Percentiles rank a stretch among this genome's conserved stretches.
These are phyloP conservation scores for Tarenaya hassleriana DNA, from an alignment of 345 rosid genomes.

Conservation along the genomic window DNA sequence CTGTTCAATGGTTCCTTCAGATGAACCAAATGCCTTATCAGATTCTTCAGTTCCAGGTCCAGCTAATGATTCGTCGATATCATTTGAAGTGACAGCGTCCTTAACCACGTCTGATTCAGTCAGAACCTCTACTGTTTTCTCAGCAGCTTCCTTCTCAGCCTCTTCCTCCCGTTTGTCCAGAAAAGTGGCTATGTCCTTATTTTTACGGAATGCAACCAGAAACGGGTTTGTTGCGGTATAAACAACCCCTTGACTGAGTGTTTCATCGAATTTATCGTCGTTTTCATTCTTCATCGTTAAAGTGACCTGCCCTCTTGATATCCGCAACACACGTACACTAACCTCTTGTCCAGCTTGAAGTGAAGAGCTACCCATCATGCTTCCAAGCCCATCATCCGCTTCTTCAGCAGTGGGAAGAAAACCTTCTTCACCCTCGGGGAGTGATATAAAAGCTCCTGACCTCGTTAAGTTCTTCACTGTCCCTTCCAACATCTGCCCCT, in stretches of 20 bases:
- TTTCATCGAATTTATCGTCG: slow-evolving; percentile 36
- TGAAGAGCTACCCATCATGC: slow-evolving; percentile 58
- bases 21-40: slow-evolving; percentile 19
- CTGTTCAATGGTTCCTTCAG: slow-evolving; percentile 37
- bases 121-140: slow-evolving; percentile 22
- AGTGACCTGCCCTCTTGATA: slow-evolving; percentile 69
- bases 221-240: slow-evolving; percentile 74
- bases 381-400: slow-evolving; percentile 55
- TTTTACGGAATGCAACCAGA: slow-evolving; percentile 62
- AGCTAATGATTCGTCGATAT: slow-evolving; percentile 22
- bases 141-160: slow-evolving; percentile 31
- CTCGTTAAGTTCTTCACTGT: slow-evolving; percentile 65
- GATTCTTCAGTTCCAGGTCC: too few species aligned
- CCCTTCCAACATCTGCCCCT: slow-evolving; percentile 76
- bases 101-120: slow-evolving; percentile 30
- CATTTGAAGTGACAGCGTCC: slow-evolving; percentile 22
- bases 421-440: slow-evolving; percentile 89
- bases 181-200: slow-evolving; percentile 65
- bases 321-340: slow-evolving; percentile 58
- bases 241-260: slow-evolving; percentile 50
- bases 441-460: slow-evolving; percentile 68
- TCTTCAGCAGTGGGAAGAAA: slow-evolving; percentile 74
- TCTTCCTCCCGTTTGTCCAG: slow-evolving; percentile 67
- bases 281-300: slow-evolving; percentile 79
- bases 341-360: slow-evolving; percentile 71